Evolutionary conservation across 2,329 filamentous ascomycete genomes (phyloP), one percentile per base, ranked within the genome.

Genomic region (Penicillium polonicum): DNA sequence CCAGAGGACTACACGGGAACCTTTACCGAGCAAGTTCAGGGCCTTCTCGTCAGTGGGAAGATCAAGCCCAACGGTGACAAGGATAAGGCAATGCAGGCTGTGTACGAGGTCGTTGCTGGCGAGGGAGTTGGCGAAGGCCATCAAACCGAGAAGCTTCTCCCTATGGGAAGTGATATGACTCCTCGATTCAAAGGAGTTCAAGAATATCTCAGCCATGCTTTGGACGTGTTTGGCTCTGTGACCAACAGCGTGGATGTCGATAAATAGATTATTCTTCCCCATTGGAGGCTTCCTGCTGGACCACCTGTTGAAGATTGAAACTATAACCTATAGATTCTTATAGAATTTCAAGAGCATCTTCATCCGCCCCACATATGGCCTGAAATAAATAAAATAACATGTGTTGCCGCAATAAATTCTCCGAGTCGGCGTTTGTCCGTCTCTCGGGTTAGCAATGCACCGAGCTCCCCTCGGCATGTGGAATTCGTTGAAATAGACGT

Each of bases 361-460:
- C 7, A n/a, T 29, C 35, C 19, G 13, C 8, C 12, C 21, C 31
- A 25, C 15, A 33, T 17, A 17, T n/a, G 25, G 15, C 19, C 9
- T 10, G 31, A 10, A 3, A 13, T 19, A 13, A 23, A 13, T 13
- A 10, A 25, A 36, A 25, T 15, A 29, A 6, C 29, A 50, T 49
- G 12, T 43, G 52, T 29, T 17, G 25, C 29, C 12, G 21, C 33
- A 35, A 49, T 10, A 27, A 38, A 45, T 51, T 52, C 23, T 45
- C 46, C 50, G 39, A 44, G 12, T 27, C 41, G 39, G 21, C 31
- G 23, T 31, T 44, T 51, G 25, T 57, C 48, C 50, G 60, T 43
- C 35, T 49, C 61, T 72, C 69, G 70, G 71, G 65, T 36, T 48
- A 72, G 61, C 58, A 67, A 69, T 72, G 58, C 61, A 61, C 71